Conservation (phyloP, 2,329 filamentous ascomycete species). For the Fonsecaea pugnacius region DNA sequence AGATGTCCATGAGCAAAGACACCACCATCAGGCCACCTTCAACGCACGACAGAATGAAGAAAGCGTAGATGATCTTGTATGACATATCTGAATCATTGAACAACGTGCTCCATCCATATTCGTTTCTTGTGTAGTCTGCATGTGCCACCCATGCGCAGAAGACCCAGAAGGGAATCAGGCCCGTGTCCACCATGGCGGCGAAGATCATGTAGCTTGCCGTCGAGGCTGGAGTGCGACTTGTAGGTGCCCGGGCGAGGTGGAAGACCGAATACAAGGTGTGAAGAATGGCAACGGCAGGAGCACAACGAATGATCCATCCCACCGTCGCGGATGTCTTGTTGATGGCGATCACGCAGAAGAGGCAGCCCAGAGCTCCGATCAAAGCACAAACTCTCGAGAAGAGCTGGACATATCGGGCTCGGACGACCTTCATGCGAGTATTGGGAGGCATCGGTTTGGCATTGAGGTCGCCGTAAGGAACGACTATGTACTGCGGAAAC, state of each 20-base stretch:
- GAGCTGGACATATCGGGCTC: conserved; percentile 71
- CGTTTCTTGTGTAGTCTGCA: conserved; percentile 52
- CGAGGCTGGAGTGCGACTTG: conserved; percentile 73
- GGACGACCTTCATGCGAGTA: conserved; percentile 73
- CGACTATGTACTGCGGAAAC: conserved; percentile 51
- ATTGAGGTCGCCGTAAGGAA: conserved; percentile 64
- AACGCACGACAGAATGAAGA: conserved; percentile 70
- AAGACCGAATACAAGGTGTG: conserved; percentile 79
- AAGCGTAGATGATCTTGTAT: conserved; percentile 65
- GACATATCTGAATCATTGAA: conserved; percentile 62
- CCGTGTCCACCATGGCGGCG: conserved; percentile 72
- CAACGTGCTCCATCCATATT: conserved; percentile 69
- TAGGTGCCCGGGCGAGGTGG: conserved; percentile 73
- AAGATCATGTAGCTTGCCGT: conserved; percentile 91
- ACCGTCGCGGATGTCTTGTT: conserved; percentile 66
- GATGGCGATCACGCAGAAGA: conserved; percentile 78
- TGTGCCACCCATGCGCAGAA: conserved; percentile 62
- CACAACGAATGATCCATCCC: conserved; percentile 76
- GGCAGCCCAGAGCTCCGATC: conserved; percentile 69
- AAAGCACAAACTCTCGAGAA: conserved; percentile 69
- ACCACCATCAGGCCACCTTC: conserved; percentile 71
- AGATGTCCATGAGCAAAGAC: conserved; percentile 72
- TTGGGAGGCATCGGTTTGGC: conserved; percentile 69
- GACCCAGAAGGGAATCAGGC: conserved; percentile 66
- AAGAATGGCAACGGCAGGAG: conserved; percentile 72